These are phyloP conservation scores for Talaromyces thailandensis DNA, from an alignment of 495 filamentous ascomycete species.

Conservation along the genomic window DNA sequence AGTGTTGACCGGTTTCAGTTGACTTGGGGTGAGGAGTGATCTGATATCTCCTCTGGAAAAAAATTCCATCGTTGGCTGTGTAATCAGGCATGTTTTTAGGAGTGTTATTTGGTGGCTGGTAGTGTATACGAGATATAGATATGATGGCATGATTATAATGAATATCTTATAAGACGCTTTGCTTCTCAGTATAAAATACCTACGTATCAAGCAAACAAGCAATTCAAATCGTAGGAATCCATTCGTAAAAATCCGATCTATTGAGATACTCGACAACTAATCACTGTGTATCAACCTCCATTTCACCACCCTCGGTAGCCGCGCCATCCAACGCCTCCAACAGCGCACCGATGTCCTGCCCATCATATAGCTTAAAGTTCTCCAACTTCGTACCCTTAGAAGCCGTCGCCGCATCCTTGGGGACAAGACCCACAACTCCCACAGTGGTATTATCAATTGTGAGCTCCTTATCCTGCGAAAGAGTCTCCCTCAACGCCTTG, in stretches of 20 bases:
- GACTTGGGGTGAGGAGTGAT: conserved; percentile 68
- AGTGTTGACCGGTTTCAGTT: conserved; percentile 67
- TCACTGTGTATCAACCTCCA: conserved; percentile 65
- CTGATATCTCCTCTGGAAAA: not conserved
- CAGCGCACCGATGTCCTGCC: conserved; percentile 63
- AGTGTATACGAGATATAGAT: not conserved
- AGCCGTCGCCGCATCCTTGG: conserved; percentile 30
- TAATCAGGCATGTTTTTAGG: not conserved
- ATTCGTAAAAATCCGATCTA: not conserved
- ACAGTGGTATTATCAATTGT: conserved; percentile 94
- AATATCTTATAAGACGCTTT: not conserved
- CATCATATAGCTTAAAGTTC: conserved; percentile 89
- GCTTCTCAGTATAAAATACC: not conserved
- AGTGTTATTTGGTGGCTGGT: not conserved
- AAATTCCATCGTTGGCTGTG: not conserved
- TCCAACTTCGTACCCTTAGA: conserved; percentile 42
- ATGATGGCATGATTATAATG: not conserved
- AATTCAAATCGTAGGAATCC: not conserved
- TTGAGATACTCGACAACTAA: not conserved
- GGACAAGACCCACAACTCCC: conserved; percentile 62
- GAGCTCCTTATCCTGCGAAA: conserved; percentile 94
- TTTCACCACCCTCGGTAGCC: conserved; percentile 57
- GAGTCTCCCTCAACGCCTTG: conserved; percentile 84
- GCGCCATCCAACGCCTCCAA: conserved; percentile 62
- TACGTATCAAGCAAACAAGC: not conserved